Evolutionary conservation across 495 filamentous ascomycete species (phyloP).

Genomic region (Hyaloscypha bicolor): DNA sequence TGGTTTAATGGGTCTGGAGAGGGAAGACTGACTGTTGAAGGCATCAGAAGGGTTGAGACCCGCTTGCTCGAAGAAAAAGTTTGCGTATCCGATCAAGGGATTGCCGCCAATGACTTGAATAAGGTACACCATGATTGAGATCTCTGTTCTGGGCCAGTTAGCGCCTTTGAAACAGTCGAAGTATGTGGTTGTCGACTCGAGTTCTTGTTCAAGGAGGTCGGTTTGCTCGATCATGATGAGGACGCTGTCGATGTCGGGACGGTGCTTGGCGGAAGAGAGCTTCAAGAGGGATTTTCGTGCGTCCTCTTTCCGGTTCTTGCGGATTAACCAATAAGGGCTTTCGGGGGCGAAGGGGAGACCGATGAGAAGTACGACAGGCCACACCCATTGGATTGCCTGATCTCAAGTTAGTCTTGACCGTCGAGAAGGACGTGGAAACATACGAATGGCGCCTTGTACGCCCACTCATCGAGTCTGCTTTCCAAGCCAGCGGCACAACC

Average conservation of each 20-base stretch:
- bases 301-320: slow-evolving; percentile 65
- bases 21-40: slow-evolving; percentile 55
- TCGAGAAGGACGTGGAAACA: neutral
- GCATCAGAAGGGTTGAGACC: slow-evolving; percentile 55
- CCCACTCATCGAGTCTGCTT: slow-evolving; percentile 40
- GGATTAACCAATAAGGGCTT: slow-evolving; percentile 68
- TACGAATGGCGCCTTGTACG: slow-evolving; percentile 60
- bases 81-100: slow-evolving; percentile 66
- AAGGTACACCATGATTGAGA: slow-evolving; percentile 67
- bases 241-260: slow-evolving; percentile 43
- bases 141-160: slow-evolving; percentile 68
- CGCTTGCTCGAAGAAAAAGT: slow-evolving; percentile 69
- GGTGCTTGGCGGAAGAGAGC: slow-evolving; percentile 55
- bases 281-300: slow-evolving; percentile 67
- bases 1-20: slow-evolving; percentile 53
- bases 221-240: slow-evolving; percentile 67
- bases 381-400: slow-evolving; percentile 46
- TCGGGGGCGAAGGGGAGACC: slow-evolving; percentile 47
- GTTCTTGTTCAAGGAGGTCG: slow-evolving; percentile 59
- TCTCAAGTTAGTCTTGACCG: neutral
- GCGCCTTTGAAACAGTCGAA: slow-evolving; percentile 68
- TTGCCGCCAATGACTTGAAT: slow-evolving; percentile 73
- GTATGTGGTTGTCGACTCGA: slow-evolving; percentile 64
- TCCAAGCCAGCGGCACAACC: slow-evolving; percentile 53
- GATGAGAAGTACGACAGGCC: slow-evolving; percentile 50